Base-by-base conservation (phyloP, 1,139 yeast species). In the Pichia sp. region DNA sequence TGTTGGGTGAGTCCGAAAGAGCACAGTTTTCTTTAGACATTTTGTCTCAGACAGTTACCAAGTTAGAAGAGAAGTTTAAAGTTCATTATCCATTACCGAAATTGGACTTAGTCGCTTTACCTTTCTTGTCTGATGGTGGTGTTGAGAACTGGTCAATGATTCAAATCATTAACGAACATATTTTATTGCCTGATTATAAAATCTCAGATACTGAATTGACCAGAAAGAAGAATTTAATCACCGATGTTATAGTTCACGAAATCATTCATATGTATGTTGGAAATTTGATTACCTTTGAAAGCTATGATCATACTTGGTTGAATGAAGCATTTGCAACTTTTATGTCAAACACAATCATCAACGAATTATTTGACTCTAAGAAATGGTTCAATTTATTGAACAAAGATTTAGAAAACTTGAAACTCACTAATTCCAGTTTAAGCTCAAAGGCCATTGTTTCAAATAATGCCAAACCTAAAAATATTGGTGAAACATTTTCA, bases 221-320 rank as follows among this genome's bases (percentile, higher is more conserved):
- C 7, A 44, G 45, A 9, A 47, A 53, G 10, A 59, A 60, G 38
- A 52, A 50, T 31, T 68, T 62, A 45, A 57, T 75, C 39, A 67
- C 73, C 49, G 83, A 80, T 54, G 68, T 83, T 43, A 58, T 84
- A 6, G 78, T 77, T 1, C 94, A 84, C 58, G 88, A 83, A 58
- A 58, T 83, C 50, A 78, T 81, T 27, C 94, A 84, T 58, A 90
- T 83, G 63, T 84, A 87, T 86, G 64, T 84, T 41, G 92, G 92
- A 3, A 79, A 83, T 53, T 66, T 69, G 53, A 71, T 82, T 1
- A 68, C 85, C 0, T 81, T 82, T 55, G 83, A 79, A 45, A 73
- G 75, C 33, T 83, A 87, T 83, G 72, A 71, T 44, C 69, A 73
- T 54, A 64, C 83, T 38, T 82, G 92, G 90, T 66, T 84, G 49